Evolutionary conservation across 2,329 filamentous ascomycete species (phyloP).

Genomic region (Cyphellophora europaea): DNA sequence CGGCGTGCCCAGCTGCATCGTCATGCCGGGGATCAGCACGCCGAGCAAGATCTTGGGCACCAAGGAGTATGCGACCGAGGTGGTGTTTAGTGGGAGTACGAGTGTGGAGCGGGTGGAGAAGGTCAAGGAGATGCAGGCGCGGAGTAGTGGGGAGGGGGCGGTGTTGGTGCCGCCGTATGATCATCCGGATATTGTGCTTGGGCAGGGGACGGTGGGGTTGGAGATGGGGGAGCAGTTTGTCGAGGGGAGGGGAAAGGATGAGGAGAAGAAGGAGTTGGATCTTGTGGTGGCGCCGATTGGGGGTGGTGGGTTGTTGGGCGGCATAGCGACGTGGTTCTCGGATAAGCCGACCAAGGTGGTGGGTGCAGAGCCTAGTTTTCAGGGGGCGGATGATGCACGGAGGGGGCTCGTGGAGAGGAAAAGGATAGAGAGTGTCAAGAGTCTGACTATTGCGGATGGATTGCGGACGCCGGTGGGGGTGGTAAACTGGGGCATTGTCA

Average conservation of each 20-base stretch:
- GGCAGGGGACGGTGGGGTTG: conserved; percentile 81
- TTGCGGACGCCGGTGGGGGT: conserved; percentile 72
- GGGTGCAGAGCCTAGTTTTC: conserved; percentile 72
- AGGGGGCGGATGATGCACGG: conserved; percentile 76
- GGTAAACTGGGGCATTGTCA: conserved; percentile 69
- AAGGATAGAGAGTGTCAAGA: conserved; percentile 59
- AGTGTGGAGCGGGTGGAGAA: conserved; percentile 71
- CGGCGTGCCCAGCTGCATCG: conserved; percentile 70
- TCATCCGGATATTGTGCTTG: conserved; percentile 82
- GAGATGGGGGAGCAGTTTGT: conserved; percentile 70
- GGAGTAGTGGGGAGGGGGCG: conserved; percentile 41
- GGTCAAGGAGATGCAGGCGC: conserved; percentile 48
- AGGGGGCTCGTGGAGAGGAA: conserved; percentile 55
- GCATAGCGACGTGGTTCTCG: conserved; percentile 60
- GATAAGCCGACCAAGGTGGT: conserved; percentile 69
- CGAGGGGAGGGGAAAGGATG: conserved; percentile 27
- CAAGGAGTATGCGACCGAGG: conserved; percentile 61
- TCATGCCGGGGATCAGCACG: conserved; percentile 82
- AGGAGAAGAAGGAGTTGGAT: conserved; percentile 36
- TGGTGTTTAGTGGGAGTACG: conserved; percentile 77
- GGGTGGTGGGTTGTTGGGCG: conserved; percentile 79
- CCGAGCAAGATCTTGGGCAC: conserved; percentile 84
- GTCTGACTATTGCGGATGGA: conserved; percentile 80
- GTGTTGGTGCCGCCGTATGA: conserved; percentile 84
- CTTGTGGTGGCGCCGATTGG: conserved; percentile 76